Conservation (phyloP, 1,139 yeast species). For the Candida glucosophila region DNA sequence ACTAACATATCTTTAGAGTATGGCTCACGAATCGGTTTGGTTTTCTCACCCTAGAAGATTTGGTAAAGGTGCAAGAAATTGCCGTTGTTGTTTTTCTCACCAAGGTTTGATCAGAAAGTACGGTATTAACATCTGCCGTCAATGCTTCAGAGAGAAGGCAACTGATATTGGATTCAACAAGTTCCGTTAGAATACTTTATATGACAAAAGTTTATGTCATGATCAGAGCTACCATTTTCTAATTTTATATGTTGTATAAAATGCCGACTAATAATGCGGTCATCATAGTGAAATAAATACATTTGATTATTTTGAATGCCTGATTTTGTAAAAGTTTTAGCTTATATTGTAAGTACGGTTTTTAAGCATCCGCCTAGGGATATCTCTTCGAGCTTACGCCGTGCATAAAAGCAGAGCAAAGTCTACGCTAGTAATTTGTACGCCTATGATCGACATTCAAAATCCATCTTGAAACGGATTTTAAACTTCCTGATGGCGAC, state of each 20-base stretch:
- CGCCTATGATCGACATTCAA: constrained; percentile 60
- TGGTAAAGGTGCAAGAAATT: constrained; percentile 99
- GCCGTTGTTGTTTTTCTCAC: constrained; percentile 99
- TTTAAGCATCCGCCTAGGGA: too few species aligned
- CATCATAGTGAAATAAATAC: too few species aligned
- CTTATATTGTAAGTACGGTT: too few species aligned
- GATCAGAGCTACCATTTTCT: too few species aligned
- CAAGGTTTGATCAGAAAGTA: constrained; percentile 99
- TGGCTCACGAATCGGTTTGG: constrained; percentile 99
- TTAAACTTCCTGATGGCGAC: constrained; percentile 58
- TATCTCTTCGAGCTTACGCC: background rate
- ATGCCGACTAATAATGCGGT: too few species aligned
- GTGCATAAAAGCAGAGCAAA: background rate
- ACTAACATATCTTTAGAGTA: constrained; percentile 43
- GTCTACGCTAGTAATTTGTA: constrained; percentile 16
- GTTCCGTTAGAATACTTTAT: too few species aligned
- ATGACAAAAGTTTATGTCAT: too few species aligned
- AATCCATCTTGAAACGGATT: constrained; percentile 44
- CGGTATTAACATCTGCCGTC: constrained; percentile 99
- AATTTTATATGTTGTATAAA: too few species aligned
- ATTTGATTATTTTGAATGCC: too few species aligned
- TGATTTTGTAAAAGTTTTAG: too few species aligned
- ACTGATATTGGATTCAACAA: constrained; percentile 98
- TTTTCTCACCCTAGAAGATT: constrained; percentile 99
- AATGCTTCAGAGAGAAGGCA: constrained; percentile 99